Evolutionary conservation across 2,329 filamentous ascomycete species (phyloP), one percentile per base, ranked within the genome.

Genomic region (Penicillium fuscoglaucum): DNA sequence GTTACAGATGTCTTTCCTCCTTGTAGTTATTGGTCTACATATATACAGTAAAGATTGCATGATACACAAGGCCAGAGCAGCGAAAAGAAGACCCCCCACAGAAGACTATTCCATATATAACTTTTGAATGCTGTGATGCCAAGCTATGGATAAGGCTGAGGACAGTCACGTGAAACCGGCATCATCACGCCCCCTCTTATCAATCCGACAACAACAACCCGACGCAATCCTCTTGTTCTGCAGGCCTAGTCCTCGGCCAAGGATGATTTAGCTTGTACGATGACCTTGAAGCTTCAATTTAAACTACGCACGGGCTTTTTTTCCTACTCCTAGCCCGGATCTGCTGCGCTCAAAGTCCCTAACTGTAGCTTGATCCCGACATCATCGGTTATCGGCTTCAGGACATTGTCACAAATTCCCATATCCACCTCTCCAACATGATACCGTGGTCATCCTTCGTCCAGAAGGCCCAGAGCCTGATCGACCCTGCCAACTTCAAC

Each of bases 381-480:
- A 62, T 63, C 60, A 62, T 55, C 60, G 57, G 46, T 53, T 57
- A 50, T 45, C 50, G 41, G 55, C 54, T 53, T 54, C 49, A 43
- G 33, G 48, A 35, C 50, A 33, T 44, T 50, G 24, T 46, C 37
- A 40, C 52, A 31, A 40, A 52, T 44, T 19, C 49, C 47, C 40
- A 48, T 37, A 4, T 52, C 31, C 49, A 35, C 53, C 58, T 62
- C 61, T 61, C 39, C 67, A 70, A 52, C 57, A 87, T 86, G 84
- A 85, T 87, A 73, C 83, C 84, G 75, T 80, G 89, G 75, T 83
- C 90, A 69, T 93, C 85, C 77, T 88, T 98, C 76, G 92, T 97
- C 71, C 92, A 96, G 78, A 96, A 93, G 84, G 93, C 93, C 67
- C 92, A 96, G 82, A 91, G 93, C 78, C 83, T 96, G 78, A 96